phyloP scores from a whole-genome alignment of 2,329 filamentous ascomycete genomes.

The Fusarium nurragi region DNA sequence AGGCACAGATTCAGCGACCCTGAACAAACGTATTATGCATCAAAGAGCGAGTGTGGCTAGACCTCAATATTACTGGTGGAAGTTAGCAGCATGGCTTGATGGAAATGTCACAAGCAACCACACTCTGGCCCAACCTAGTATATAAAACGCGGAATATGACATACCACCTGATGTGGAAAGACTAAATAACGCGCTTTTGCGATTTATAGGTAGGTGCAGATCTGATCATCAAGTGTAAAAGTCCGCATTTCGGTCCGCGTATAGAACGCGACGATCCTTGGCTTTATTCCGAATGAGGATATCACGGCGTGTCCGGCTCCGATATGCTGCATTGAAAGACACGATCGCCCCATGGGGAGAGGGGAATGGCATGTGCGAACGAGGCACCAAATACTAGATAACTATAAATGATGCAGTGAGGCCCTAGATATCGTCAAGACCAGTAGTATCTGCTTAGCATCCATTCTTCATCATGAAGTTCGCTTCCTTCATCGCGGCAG shows the following conservation, averaged over 20 bases:
- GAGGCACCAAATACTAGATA: background rate
- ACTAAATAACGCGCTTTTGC: background rate
- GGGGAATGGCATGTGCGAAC: background rate
- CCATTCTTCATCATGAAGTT: slow-evolving; percentile 20
- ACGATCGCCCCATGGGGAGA: slow-evolving; percentile 13
- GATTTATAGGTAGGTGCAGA: background rate
- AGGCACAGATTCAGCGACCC: background rate
- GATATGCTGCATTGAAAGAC: slow-evolving; percentile 22
- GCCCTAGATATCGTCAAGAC: too few species aligned
- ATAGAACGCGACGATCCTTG: background rate
- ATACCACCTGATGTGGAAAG: background rate
- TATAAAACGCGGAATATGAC: background rate
- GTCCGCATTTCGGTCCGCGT: background rate
- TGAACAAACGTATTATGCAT: background rate
- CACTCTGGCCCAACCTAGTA: background rate
- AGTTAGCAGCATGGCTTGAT: background rate
- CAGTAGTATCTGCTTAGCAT: background rate
- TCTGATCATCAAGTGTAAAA: background rate
- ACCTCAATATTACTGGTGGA: slow-evolving; percentile 2
- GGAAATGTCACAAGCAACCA: background rate
- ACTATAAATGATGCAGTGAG: slow-evolving; percentile 13
- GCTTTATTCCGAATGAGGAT: slow-evolving; percentile 24
- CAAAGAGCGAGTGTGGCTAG: background rate
- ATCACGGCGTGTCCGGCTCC: slow-evolving; percentile 26
- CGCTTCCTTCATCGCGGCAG: slow-evolving; percentile 6